Evolutionary conservation across 768 basidiomycete species (phyloP), one percentile per base, ranked within the genome.

Genomic region (Erythrobasidium yunnanense): DNA sequence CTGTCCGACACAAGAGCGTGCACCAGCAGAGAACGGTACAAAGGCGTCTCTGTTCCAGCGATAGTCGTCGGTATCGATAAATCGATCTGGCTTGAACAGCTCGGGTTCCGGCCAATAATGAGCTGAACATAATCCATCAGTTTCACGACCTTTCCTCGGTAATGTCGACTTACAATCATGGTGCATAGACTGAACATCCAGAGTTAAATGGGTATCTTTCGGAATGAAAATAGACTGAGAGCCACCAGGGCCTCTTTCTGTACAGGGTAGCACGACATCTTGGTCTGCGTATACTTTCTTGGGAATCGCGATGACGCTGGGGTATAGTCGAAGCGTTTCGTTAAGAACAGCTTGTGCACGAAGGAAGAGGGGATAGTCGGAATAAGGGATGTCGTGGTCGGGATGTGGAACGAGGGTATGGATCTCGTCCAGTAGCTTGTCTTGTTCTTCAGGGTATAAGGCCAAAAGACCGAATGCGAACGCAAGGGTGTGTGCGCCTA

Each of bases 351-450:
- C 71, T 5, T 62, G 55, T 0, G 71, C 66, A 2, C 66, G 38
- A 20, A 7, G 32, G n/a, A 65, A 57, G 2, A 25, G 15, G 18
- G 15, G 15, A n/a, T 50, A 67, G 20, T 30, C 45, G 32, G 35
- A 13, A 27, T 63, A 67, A 3, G 35, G 27, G 11, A 55, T 17
- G 5, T 47, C 56, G 22, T 35, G 20, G 2, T 47, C 46, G n/a
- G 23, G 77, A 60, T 67, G 25, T 5, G 32, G 63, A 53, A 35
- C 20, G 5, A 65, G 27, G 34, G 71, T 70, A 11, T 76, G 63
- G n/a, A 82, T 79, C 35, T 83, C 78, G 15, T 79, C 74, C 66
- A 79, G 74, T 5, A 81, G 75, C 66, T 81, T 80, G 17, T 81
- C 74, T 73, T 83, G 82, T 18, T 80, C 74, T 13, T 81, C 79